Evolutionary conservation across 2,329 filamentous ascomycete genomes (phyloP), one percentile per base, ranked within the genome.

Genomic region (Aspergillus melleus): DNA sequence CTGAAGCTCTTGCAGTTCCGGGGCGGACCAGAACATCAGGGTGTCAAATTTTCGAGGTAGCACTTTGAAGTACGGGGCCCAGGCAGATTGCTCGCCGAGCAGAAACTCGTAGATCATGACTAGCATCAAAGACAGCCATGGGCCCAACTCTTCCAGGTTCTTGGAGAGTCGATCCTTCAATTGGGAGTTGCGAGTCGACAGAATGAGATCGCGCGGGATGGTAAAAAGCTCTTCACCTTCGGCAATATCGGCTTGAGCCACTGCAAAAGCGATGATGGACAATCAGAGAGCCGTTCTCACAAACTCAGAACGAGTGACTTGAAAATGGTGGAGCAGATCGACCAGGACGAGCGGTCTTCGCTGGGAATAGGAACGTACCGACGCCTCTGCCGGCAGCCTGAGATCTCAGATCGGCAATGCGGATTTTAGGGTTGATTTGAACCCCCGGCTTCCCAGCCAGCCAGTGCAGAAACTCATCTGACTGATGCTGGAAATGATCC

Each of bases 21-120:
- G 77, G 0, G 83, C 79, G 2, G 84, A 80, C 93, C 93, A 97
- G 77, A 93, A 96, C 90, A 97, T 96, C 64, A 94, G 84, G 2
- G 91, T 96, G 73, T 95, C 86, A 70, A 96, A 96, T 1, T 77
- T 70, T 55, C 72, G 72, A 2, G 92, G 92, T 5, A 96, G 81
- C 20, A 96, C 81, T 59, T 87, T 83, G 65, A 96, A 87, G 74
- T 96, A 96, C 0, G 87, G 82, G 64, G 86, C 85, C 92, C 92
- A 96, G 9, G 76, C 78, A 1, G 92, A 96, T 1, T 77, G 61
- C 68, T 79, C 53, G 75, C 87, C 80, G 53, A 79, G 73, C 74
- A 87, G 82, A 62, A 82, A 81, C 77, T 96, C 92, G 75, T 91
- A 91, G 54, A 96, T 84, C 84, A 96, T 87, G 62, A 90, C 84